Base-by-base conservation (phyloP, 331 rosid genomes). In the Ulmus americana region DNA sequence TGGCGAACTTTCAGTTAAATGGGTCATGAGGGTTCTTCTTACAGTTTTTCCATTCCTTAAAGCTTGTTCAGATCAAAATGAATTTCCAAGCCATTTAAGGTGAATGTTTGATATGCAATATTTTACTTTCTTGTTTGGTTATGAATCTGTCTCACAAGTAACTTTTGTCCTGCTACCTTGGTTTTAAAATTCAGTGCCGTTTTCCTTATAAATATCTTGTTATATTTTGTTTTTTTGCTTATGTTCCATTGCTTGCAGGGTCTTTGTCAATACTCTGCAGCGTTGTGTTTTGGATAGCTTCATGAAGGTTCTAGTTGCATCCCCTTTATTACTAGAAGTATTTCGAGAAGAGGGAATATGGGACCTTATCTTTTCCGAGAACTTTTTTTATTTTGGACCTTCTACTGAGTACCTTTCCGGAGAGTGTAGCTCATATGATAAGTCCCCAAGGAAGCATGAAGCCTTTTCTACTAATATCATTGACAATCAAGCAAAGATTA, bases 351-450 rank as follows among this genome's bases (percentile, higher is more conserved):
- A 89, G 85, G 91, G 95, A 79, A 76, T 89, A 70, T 94, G 97
- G 95, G 95, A 90, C 76, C 95, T 94, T 68, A 64, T 94, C 60
- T 89, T 94, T 78, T 94, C 98, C 10, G 97, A 94, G 62, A 82
- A 79, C 61, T 83, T 94, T 84, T 94, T 89, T 81, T 85, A 89
- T 65, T 94, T 81, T 64, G 86, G 79, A 72, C 72, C 80, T 49
- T 66, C 85, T 66, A 75, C 79, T 8, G 90, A 82, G 64, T 84
- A 79, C 47, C 47, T 70, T 73, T 71, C 70, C 59, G 75, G 69
- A 55, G 88, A 70, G 57, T 74, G 47, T 72, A 70, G 61, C 78
- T 70, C 70, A 18, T 39, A 64, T 58, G 35, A 43, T 61, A 81
- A 74, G 62, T 69, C 71, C 61, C 63, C 42, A 15, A 67, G 71